A percentile compares a stretch with the other conserved stretches of the same genome.
These are phyloP conservation scores for Sanghuangporus weigelae DNA, from an alignment of 1,284 basidiomycete species.

Conservation along the genomic window DNA sequence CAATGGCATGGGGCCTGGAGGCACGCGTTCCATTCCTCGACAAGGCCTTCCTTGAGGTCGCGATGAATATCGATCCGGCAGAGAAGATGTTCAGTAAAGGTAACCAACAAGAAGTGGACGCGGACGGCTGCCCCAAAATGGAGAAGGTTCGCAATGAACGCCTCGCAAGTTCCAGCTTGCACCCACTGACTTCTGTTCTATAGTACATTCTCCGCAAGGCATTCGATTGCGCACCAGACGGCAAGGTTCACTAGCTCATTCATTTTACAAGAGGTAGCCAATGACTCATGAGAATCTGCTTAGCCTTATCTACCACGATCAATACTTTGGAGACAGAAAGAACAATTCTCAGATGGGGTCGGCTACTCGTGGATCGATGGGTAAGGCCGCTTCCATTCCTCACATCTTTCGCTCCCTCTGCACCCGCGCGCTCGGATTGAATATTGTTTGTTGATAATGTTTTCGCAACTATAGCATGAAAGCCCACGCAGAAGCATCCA, in stretches of 20 bases:
- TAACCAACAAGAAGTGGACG: slow-evolving; percentile 66
- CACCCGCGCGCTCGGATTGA: not conserved
- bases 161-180: not conserved
- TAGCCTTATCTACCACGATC: slow-evolving; percentile 91
- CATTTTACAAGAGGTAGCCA: slow-evolving; percentile 7
- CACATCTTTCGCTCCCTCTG: not conserved
- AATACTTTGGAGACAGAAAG: slow-evolving; percentile 99
- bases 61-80: slow-evolving; percentile 88
- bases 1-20: slow-evolving; percentile 99
- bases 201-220: slow-evolving; percentile 97
- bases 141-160: slow-evolving; percentile 66
- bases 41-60: slow-evolving; percentile 91
- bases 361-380: slow-evolving; percentile 99
- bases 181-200: not conserved
- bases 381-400: slow-evolving; percentile 33
- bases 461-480: slow-evolving; percentile 64
- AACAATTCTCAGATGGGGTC: slow-evolving; percentile 99
- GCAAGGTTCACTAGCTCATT: slow-evolving; percentile 49
- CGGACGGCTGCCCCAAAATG: slow-evolving; percentile 86
- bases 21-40: slow-evolving; percentile 99
- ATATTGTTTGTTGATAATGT: not conserved
- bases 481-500: slow-evolving; percentile 69
- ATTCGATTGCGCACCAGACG: slow-evolving; percentile 85
- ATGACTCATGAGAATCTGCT: slow-evolving; percentile 28
- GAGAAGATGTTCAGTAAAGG: slow-evolving; percentile 94